Evolutionary conservation across 768 basidiomycete genomes (phyloP), one percentile per base, ranked within the genome.

Genomic region (Galerina sulciceps): DNA sequence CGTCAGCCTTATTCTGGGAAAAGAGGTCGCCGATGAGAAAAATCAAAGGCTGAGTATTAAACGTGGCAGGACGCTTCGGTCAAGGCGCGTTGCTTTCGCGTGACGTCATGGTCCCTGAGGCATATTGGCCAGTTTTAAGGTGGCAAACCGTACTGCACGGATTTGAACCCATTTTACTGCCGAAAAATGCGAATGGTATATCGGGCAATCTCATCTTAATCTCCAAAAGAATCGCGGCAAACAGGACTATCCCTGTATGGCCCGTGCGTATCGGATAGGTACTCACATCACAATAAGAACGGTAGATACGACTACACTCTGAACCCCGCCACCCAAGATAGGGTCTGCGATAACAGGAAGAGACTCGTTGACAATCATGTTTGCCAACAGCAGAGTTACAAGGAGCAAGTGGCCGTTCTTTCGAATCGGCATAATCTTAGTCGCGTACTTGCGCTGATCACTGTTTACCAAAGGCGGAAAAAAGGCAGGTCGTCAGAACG

Each of bases 301-400:
- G 0, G 93, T 95, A 67, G 89, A 91, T 57, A 88, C 87, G 57
- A 92, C 81, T 57, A 95, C 92, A 53, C 90, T 87, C 67, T 81
- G 85, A 13, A 87, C 76, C 13, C 92, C 91, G 14, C 92, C 91
- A 22, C 92, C 92, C 2, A 96, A 81, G 37, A 94, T 79, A 3
- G 85, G 84, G 69, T 92, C 90, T 10, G 89, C 81, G 58, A 96
- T 92, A 62, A 95, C 82, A 36, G 94, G 94, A 4, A 94, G 84
- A 0, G 90, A 81, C 75, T 94, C 93, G 70, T 95, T 95, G 66
- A 90, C 89, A 56, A 95, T 91, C 94, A 96, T 95, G 73, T 96
- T 95, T 35, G 90, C 88, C 31, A 95, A 76, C 10, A 94, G 82
- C 38, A 93, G 85, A 0, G 91, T 93, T 55, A 93, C 91, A 57